Conservation (phyloP, 257 asterid genomes). For the Ocimum tenuiflorum region DNA sequence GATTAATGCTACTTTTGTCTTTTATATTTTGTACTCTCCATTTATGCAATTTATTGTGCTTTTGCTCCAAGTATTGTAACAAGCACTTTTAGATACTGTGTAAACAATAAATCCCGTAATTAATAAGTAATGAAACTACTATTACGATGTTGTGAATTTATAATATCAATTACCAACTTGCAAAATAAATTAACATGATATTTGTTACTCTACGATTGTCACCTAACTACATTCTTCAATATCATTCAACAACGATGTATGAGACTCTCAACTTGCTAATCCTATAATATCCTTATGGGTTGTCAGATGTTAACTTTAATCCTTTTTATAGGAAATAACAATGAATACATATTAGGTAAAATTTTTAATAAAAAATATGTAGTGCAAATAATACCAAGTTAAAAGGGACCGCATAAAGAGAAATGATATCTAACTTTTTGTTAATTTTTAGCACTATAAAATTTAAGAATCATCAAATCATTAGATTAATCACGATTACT, state of each 20-base stretch:
- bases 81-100: too few relatives aligned
- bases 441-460: background rate
- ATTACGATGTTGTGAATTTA: too few relatives aligned
- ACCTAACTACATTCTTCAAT: background rate
- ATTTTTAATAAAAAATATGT: background rate
- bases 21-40: too few relatives aligned
- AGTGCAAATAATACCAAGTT: background rate
- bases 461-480: constrained; percentile 3
- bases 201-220: background rate
- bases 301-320: background rate
- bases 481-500: background rate
- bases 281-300: background rate
- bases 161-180: too few relatives aligned
- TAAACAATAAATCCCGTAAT: too few relatives aligned
- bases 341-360: background rate
- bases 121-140: too few relatives aligned
- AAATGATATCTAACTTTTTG: background rate
- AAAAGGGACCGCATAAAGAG: background rate
- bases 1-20: too few relatives aligned
- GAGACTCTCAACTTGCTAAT: background rate
- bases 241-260: background rate
- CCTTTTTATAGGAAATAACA: background rate
- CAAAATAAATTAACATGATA: background rate
- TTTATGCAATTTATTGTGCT: too few relatives aligned
- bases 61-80: too few relatives aligned